Conservation (phyloP, 192 early-diverging fungal genomes). For the Hyaloraphidium curvatum region DNA sequence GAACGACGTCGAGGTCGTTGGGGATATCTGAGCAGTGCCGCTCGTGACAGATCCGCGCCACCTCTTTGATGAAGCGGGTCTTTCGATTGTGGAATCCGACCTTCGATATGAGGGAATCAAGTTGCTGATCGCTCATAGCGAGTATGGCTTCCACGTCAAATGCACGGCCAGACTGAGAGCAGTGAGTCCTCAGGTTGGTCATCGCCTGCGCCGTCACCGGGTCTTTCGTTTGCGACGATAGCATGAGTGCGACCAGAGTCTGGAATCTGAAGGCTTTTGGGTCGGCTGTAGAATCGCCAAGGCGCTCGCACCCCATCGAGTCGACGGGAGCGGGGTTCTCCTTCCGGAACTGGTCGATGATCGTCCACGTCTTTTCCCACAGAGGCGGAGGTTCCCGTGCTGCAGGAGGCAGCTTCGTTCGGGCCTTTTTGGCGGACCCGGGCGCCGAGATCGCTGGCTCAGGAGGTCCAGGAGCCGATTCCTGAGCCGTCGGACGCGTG, state of each 20-base stretch:
- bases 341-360: constrained; percentile 43
- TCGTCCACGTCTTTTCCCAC: constrained; percentile 44
- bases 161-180: constrained; percentile 38
- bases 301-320: constrained; percentile 64
- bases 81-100: constrained; percentile 88
- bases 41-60: constrained; percentile 44
- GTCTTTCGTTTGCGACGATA: constrained; percentile 90
- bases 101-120: constrained; percentile 52
- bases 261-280: constrained; percentile 54
- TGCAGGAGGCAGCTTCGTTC: too few relatives aligned
- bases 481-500: too few relatives aligned
- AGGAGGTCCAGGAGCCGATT: too few relatives aligned
- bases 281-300: constrained; percentile 29
- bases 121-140: constrained; percentile 27
- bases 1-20: constrained; percentile 48
- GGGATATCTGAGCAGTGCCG: constrained; percentile 44
- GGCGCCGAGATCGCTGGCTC: too few relatives aligned
- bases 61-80: constrained; percentile 49
- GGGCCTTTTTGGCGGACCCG: too few relatives aligned
- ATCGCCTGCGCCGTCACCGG: constrained; percentile 64
- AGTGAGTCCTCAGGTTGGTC: constrained; percentile 30
- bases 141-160: constrained; percentile 38
- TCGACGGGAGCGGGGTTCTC: constrained; percentile 62
- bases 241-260: constrained; percentile 62
- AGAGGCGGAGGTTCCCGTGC: constrained; percentile 23